A percentile compares a stretch with the other conserved stretches of the same genome.
Evolutionary conservation across 148 eudicot genomes (phyloP).

Genomic region (Agrostemma githago): DNA sequence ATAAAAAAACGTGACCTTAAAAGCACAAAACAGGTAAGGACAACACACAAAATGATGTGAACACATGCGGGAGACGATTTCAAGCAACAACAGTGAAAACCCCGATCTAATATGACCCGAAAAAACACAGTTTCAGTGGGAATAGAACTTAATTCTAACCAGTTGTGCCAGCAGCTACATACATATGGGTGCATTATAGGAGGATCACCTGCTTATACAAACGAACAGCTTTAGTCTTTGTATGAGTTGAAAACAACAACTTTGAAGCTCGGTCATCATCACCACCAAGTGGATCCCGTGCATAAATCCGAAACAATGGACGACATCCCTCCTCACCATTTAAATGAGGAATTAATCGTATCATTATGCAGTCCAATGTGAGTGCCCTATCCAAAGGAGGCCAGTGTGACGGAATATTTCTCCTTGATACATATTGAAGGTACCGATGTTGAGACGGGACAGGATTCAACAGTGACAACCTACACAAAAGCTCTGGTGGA

Average conservation of each 20-base stretch:
- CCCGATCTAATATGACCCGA: not conserved
- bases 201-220: slow-evolving; percentile 70
- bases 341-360: slow-evolving; percentile 64
- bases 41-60: not conserved
- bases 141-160: not conserved
- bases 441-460: slow-evolving; percentile 85
- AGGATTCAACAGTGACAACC: slow-evolving; percentile 65
- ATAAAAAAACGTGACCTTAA: not conserved
- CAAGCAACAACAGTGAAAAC: not conserved
- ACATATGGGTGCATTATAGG: not conserved
- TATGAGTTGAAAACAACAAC: slow-evolving; percentile 54
- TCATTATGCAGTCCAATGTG: slow-evolving; percentile 70
- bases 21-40: not conserved
- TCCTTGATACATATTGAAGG: slow-evolving; percentile 82
- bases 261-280: slow-evolving; percentile 57
- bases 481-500: slow-evolving; percentile 68
- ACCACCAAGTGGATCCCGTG: slow-evolving; percentile 57
- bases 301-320: slow-evolving; percentile 75
- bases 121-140: not conserved
- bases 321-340: slow-evolving; percentile 69
- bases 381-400: slow-evolving; percentile 77
- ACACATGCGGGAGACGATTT: not conserved
- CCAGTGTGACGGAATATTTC: slow-evolving; percentile 81
- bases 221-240: slow-evolving; percentile 57
- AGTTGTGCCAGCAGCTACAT: not conserved